phyloP scores from a whole-genome alignment of 2,329 filamentous ascomycete genomes.

The Incumbomyces lentus region DNA sequence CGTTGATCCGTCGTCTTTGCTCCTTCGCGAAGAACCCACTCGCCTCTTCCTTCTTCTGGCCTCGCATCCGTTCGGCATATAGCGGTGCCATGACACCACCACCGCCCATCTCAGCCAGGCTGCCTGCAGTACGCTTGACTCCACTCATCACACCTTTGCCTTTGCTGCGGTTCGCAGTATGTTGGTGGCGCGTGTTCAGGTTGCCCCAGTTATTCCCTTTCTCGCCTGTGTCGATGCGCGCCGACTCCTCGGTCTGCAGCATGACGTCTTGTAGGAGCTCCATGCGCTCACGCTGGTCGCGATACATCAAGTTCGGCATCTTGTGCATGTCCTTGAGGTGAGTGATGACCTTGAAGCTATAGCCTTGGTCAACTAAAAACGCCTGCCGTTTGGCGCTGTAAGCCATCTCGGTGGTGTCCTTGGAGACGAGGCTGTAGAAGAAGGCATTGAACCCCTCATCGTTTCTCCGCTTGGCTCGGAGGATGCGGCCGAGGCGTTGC shows the following conservation, averaged over 20 bases:
- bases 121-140: constrained; percentile 71
- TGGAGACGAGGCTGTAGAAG: constrained; percentile 94
- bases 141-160: constrained; percentile 27
- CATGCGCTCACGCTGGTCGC: constrained; percentile 65
- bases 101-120: constrained; percentile 73
- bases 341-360: constrained; percentile 98
- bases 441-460: constrained; percentile 99
- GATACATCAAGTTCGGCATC: constrained; percentile 69
- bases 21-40: constrained; percentile 58
- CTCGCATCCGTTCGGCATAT: constrained; percentile 74
- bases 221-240: constrained; percentile 56
- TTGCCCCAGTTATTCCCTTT: constrained; percentile 54
- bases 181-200: constrained; percentile 29
- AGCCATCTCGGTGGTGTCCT: constrained; percentile 96
- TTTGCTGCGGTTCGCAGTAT: constrained; percentile 24
- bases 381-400: constrained; percentile 95
- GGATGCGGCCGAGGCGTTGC: constrained; percentile 81
- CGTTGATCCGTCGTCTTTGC: constrained; percentile 50
- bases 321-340: constrained; percentile 84
- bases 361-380: constrained; percentile 94
- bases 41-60: constrained; percentile 52
- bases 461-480: constrained; percentile 88
- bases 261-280: constrained; percentile 83
- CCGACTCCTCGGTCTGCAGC: constrained; percentile 69
- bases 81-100: constrained; percentile 81